These are phyloP conservation scores for Pseudozyma tsukubaensis DNA, from an alignment of 1,284 basidiomycete genomes.

Conservation along the genomic window DNA sequence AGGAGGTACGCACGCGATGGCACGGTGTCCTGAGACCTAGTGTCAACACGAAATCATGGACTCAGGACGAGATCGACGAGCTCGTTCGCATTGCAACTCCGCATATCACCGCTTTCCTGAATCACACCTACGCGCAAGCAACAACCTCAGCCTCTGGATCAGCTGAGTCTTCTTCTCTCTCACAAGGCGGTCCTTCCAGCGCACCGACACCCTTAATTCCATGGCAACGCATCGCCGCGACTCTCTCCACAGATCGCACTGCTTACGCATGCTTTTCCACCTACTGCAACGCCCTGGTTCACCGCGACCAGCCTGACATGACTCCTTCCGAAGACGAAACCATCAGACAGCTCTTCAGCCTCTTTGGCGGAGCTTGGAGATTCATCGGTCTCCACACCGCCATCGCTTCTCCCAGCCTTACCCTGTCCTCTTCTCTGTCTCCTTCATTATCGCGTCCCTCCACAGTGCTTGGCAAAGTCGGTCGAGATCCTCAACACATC, in stretches of 20 bases:
- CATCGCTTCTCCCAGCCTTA: conserved; percentile 11
- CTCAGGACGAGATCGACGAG: conserved; percentile 13
- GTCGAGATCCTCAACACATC: conserved; percentile 19
- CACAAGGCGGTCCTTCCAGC: background rate
- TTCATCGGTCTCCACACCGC: conserved; percentile 35
- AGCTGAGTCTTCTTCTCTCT: background rate
- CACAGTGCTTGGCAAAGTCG: conserved; percentile 29
- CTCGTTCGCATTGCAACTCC: conserved; percentile 23
- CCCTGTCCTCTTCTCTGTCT: conserved; percentile 4
- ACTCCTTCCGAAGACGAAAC: conserved; percentile 28
- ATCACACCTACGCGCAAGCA: background rate
- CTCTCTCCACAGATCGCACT: conserved; percentile 28
- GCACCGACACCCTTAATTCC: conserved; percentile 5
- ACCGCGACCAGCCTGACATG: conserved; percentile 31
- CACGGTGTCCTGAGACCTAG: conserved; percentile 32
- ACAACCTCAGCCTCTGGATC: background rate
- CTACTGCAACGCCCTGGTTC: conserved; percentile 22
- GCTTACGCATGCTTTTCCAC: conserved; percentile 37
- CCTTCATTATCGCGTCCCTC: conserved; percentile 1
- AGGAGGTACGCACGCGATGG: conserved; percentile 44
- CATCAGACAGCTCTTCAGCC: conserved; percentile 29
- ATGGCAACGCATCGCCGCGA: conserved; percentile 27
- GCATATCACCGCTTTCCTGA: conserved; percentile 11
- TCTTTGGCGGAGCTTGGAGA: conserved; percentile 44
- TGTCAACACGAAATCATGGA: conserved; percentile 27